Base-by-base conservation (phyloP, 2,329 filamentous ascomycete species). In the Reticulascus tulasneorum region DNA sequence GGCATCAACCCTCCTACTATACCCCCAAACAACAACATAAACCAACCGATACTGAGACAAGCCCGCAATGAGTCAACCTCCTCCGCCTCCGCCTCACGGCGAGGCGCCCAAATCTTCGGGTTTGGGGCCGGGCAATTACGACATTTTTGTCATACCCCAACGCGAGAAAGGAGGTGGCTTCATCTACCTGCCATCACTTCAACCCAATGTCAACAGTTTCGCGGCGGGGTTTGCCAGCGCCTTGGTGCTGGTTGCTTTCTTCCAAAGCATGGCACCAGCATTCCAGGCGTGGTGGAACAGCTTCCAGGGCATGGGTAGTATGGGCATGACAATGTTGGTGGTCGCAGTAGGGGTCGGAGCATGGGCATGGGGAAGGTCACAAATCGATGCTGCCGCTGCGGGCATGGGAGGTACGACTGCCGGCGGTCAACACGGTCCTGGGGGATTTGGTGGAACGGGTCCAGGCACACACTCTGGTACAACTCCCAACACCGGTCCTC, bases 71-170 rank as follows among this genome's bases (percentile, higher is more conserved):
- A 73, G 63, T 59, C 66, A 62, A 50, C 84, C 84, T 45, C 89
- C 89, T 47, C 88, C 87, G 48, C 86, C 86, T 48, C 89, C 89
- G 56, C 88, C 87, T 46, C 89, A 95, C 66, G 88, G 89, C 62
- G 74, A 80, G 55, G 83, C 80, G 48, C 85, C 87, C 32, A 82
- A 82, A 59, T 77, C 77, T 15, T 60, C 69, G 16, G 84, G 85
- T 38, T 69, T 96, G 30, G 91, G 91, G 4, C 75, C 85, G 2
- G 90, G 91, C 37, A 94, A 93, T 58, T 97, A 95, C 63, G 91
- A 97, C 67, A 94, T 97, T 56, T 96, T 96, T 67, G 84, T 96
- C 58, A 90, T 97, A 53, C 91, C 91, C 7, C 87, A 90, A 29
- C 89, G 95, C 60, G 91, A 89, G 9, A 76, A 90, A 7, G 91